phyloP scores from a whole-genome alignment of 495 filamentous ascomycete species.

The Penicillium bialowiezense region DNA sequence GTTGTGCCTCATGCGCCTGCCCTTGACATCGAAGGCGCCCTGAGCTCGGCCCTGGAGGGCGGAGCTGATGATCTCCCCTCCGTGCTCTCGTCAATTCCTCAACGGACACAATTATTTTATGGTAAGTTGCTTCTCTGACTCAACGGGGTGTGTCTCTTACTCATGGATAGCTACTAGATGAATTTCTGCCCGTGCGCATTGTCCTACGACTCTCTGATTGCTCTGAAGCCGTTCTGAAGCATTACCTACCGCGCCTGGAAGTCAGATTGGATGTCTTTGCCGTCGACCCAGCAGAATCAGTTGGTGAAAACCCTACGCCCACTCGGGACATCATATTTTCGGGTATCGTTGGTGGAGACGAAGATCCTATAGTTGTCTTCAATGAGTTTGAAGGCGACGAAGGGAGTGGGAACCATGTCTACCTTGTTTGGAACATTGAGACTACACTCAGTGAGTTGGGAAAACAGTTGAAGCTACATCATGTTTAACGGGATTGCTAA shows the following conservation, averaged over 20 bases:
- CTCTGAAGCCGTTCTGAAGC: slow-evolving; percentile 55
- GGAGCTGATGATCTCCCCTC: slow-evolving; percentile 44
- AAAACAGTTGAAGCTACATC: too few relatives aligned
- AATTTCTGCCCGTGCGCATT: slow-evolving; percentile 69
- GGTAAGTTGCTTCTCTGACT: slow-evolving; percentile 50
- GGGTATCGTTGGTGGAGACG: slow-evolving; percentile 54
- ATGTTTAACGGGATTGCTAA: too few relatives aligned
- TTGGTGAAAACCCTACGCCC: slow-evolving; percentile 44
- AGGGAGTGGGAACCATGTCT: slow-evolving; percentile 55
- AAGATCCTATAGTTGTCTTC: slow-evolving; percentile 61
- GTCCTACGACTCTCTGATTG: slow-evolving; percentile 65
- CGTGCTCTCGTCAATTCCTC: slow-evolving; percentile 48
- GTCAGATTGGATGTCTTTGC: slow-evolving; percentile 70
- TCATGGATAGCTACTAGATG: slow-evolving; percentile 71
- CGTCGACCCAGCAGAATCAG: slow-evolving; percentile 54
- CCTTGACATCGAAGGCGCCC: slow-evolving; percentile 60
- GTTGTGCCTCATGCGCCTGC: slow-evolving; percentile 70
- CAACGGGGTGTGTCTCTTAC: slow-evolving; percentile 45
- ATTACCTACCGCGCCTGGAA: slow-evolving; percentile 59
- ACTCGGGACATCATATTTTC: slow-evolving; percentile 65
- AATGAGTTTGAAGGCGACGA: slow-evolving; percentile 53
- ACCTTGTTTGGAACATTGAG: slow-evolving; percentile 77
- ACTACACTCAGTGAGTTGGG: slow-evolving; percentile 62
- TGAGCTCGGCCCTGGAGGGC: slow-evolving; percentile 47
- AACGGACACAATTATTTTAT: slow-evolving; percentile 60